phyloP scores from a whole-genome alignment of 768 basidiomycete species.

The Lactifluus hygrophoroides region DNA sequence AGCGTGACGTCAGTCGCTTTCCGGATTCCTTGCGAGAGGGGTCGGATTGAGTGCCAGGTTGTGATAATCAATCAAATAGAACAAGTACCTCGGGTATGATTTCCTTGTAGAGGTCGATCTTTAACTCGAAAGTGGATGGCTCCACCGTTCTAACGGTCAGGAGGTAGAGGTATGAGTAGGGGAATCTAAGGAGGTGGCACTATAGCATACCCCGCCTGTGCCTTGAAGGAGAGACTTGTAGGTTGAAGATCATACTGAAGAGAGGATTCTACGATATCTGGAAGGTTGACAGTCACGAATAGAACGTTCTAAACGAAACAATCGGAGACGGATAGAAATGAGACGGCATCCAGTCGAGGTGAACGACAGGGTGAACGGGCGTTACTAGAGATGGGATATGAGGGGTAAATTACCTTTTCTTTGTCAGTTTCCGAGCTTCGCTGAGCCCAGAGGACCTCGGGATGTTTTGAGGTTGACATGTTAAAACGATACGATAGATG shows the following conservation, averaged over 20 bases:
- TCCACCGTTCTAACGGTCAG: neutral
- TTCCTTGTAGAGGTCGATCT: conserved; percentile 66
- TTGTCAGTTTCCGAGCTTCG: conserved; percentile 60
- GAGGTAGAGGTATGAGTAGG: neutral
- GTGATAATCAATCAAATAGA: neutral
- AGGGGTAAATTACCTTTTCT: conserved; percentile 47
- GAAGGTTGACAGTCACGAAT: conserved; percentile 77
- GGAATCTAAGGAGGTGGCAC: neutral
- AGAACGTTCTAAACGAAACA: conserved; percentile 64
- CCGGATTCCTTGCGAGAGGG: conserved; percentile 42
- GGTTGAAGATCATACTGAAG: conserved; percentile 53
- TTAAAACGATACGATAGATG: too few relatives aligned
- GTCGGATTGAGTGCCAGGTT: neutral
- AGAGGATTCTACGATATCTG: conserved; percentile 53
- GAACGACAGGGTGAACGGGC: neutral
- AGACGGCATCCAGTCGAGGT: neutral
- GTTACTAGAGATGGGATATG: conserved; percentile 5
- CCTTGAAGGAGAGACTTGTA: conserved; percentile 54
- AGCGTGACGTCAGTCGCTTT: conserved; percentile 56
- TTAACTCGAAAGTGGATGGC: conserved; percentile 47
- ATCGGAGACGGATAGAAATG: neutral
- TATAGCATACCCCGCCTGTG: conserved; percentile 50
- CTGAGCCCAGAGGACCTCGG: conserved; percentile 94
- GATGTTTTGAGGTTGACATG: conserved; percentile 38
- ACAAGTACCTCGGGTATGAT: conserved; percentile 63